These are phyloP conservation scores for Trametes polyzona DNA, from an alignment of 1,284 basidiomycete genomes.

Conservation along the genomic window DNA sequence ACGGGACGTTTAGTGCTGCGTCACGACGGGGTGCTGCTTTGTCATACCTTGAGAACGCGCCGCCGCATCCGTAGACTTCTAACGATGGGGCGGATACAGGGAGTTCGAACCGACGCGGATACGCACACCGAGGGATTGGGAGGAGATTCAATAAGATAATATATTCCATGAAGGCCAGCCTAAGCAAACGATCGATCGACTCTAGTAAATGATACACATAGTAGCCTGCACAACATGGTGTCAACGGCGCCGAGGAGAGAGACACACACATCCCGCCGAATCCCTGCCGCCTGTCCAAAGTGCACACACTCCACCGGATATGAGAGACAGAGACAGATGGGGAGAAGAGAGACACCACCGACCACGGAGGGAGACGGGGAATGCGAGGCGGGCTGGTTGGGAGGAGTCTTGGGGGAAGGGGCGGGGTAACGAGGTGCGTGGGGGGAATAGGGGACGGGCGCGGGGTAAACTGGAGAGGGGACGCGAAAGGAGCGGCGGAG, in stretches of 20 bases:
- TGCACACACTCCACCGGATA: conserved; percentile 15
- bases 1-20: neutral
- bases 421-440: conserved; percentile 11
- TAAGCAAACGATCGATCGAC: conserved; percentile 28
- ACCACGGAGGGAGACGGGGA: conserved; percentile 16
- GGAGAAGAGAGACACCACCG: too few relatives aligned
- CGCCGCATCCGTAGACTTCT: too few relatives aligned
- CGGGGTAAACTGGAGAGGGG: conserved; percentile 6
- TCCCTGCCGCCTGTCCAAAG: conserved; percentile 19
- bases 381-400: too few relatives aligned
- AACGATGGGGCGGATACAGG: too few relatives aligned
- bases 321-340: conserved; percentile 3
- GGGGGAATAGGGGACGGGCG: conserved; percentile 5
- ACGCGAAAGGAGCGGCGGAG: conserved; percentile 18
- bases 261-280: conserved; percentile 22
- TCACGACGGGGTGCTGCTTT: neutral
- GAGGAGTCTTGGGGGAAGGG: conserved; percentile 17
- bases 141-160: conserved; percentile 32
- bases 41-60: neutral
- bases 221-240: conserved; percentile 30
- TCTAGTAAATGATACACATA: conserved; percentile 35
- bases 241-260: conserved; percentile 9
- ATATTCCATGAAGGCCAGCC: conserved; percentile 33
- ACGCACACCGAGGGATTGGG: neutral
- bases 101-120: too few relatives aligned